Evolutionary conservation across 1,284 basidiomycete species (phyloP).

Genomic region (Sparassis latifolia): DNA sequence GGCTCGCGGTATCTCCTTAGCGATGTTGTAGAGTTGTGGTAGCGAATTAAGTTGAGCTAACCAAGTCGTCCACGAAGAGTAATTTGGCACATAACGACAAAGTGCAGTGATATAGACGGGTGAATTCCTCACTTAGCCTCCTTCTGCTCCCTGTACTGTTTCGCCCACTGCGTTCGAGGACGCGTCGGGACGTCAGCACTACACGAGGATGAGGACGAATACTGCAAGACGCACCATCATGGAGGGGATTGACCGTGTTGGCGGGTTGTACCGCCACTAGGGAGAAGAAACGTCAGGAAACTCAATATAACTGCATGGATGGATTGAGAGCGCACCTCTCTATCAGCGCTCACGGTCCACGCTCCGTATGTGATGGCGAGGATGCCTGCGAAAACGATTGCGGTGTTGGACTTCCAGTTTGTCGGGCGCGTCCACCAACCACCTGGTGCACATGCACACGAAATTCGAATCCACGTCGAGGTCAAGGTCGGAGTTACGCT

Average conservation of each 20-base stretch:
- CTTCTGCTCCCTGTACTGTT: conserved; percentile 22
- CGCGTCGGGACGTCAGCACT: no score
- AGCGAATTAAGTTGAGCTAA: no score
- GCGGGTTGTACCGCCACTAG: conserved; percentile 31
- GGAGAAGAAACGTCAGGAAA: background rate
- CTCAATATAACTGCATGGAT: background rate
- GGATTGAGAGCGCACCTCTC: conserved; percentile 41
- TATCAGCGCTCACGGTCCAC: conserved; percentile 56
- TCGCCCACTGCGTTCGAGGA: conserved; percentile 24
- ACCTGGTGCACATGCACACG: conserved; percentile 31
- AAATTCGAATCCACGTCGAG: background rate
- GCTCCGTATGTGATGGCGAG: conserved; percentile 48
- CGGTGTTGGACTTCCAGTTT: conserved; percentile 67
- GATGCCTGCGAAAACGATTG: conserved; percentile 53
- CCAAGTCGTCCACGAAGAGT: no score
- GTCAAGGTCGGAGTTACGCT: background rate
- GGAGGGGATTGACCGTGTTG: conserved; percentile 53
- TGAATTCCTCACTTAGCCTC: background rate
- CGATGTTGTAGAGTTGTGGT: no score
- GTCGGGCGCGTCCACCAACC: conserved; percentile 71
- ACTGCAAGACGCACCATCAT: conserved; percentile 42
- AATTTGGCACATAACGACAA: no score
- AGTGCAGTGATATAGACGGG: no score
- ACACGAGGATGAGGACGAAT: background rate
- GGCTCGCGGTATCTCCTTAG: no score